These are phyloP conservation scores for Tolypocladium endophyticum DNA, from an alignment of 2,329 filamentous ascomycete genomes.

Conservation along the genomic window DNA sequence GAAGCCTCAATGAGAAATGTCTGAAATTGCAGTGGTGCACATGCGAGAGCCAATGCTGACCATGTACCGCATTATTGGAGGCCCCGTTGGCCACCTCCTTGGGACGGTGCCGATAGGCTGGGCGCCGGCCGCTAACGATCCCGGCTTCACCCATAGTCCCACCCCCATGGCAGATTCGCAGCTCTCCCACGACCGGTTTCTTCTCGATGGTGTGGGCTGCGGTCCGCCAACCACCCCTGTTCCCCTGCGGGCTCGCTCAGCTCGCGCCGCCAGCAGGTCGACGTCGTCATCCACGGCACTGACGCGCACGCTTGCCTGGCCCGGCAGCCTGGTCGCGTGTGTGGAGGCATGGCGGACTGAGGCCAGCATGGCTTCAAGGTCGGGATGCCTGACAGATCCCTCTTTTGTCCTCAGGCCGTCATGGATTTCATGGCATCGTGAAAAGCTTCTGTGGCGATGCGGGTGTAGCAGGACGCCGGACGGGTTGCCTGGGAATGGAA, in stretches of 20 bases:
- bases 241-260: neutral
- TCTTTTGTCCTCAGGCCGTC: neutral
- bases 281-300: neutral
- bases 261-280: neutral
- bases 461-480: neutral
- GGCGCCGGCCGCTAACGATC: slow-evolving; percentile 10
- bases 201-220: neutral
- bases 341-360: neutral
- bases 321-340: slow-evolving; percentile 6
- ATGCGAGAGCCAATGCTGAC: neutral
- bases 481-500: neutral
- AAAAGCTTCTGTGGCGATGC: neutral
- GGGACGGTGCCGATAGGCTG: slow-evolving; percentile 20
- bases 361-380: neutral
- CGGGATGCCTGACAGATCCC: neutral
- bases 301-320: slow-evolving; percentile 8
- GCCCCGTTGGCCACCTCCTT: neutral
- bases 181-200: neutral
- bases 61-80: neutral
- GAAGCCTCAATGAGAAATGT: neutral
- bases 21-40: neutral
- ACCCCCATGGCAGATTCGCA: slow-evolving; percentile 3
- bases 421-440: neutral
- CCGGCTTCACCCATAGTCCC: slow-evolving; percentile 1
- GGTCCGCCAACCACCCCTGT: neutral